A percentile compares a stretch with the other conserved stretches of the same genome.
Conservation (phyloP, 106 monocot species). For the Allium sativum region DNA sequence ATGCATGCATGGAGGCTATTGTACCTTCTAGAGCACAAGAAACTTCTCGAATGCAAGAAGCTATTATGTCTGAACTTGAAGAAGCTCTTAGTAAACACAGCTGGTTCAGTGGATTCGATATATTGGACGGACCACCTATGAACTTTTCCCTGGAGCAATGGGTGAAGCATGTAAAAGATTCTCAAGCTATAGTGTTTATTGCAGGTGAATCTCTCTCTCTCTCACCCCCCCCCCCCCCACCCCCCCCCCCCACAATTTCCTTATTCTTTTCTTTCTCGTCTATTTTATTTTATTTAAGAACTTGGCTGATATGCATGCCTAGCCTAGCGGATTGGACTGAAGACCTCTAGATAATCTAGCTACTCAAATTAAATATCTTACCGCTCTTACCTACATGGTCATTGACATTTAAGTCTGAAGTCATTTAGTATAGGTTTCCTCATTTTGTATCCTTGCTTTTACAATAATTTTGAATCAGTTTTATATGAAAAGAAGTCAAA, state of each 20-base stretch:
- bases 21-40: slow-evolving; percentile 53
- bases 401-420: no score
- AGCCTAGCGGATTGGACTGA: no score
- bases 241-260: no score
- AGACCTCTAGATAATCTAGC: no score
- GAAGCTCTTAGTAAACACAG: slow-evolving; percentile 38
- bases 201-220: slow-evolving; percentile 67
- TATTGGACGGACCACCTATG: slow-evolving; percentile 44
- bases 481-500: no score
- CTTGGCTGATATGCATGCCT: no score
- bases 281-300: background rate
- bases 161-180: slow-evolving; percentile 58
- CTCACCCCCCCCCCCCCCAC: no score
- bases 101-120: slow-evolving; percentile 84
- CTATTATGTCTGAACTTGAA: slow-evolving; percentile 56
- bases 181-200: slow-evolving; percentile 68
- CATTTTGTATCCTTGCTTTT: no score
- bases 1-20: slow-evolving; percentile 68
- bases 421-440: no score
- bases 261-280: background rate
- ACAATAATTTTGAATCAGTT: no score
- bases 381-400: no score
- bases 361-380: no score
- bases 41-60: slow-evolving; percentile 32
- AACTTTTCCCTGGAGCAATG: slow-evolving; percentile 64